phyloP scores from a whole-genome alignment of 192 early-diverging fungal species.

The Backusella circina region DNA sequence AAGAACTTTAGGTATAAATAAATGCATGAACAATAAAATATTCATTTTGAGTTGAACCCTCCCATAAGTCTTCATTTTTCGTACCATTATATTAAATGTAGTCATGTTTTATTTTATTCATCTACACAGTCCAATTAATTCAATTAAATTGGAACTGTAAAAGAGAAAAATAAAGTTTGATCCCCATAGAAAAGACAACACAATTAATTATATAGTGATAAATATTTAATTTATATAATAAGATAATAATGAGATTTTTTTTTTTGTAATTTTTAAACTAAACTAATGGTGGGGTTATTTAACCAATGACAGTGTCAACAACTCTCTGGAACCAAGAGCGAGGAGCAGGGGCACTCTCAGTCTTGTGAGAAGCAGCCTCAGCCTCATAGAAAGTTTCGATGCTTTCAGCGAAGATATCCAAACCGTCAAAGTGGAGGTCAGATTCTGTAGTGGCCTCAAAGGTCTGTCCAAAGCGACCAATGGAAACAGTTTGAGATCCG shows the following conservation, averaged over 20 bases:
- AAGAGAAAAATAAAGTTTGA: background rate
- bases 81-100: background rate
- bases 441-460: background rate
- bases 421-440: conserved; percentile 4
- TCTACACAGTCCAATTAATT: background rate
- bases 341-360: background rate
- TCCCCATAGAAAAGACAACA: background rate
- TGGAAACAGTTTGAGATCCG: conserved; percentile 9
- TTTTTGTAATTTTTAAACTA: background rate
- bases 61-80: background rate
- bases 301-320: conserved; percentile 1
- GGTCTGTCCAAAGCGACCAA: conserved; percentile 1
- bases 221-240: background rate
- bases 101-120: background rate
- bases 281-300: background rate
- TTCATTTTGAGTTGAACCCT: background rate
- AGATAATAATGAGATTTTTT: background rate
- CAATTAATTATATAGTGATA: background rate
- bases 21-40: background rate
- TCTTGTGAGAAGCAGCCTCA: background rate
- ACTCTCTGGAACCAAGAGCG: conserved; percentile 10
- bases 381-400: conserved; percentile 10
- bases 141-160: background rate
- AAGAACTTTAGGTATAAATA: conserved; percentile 20
- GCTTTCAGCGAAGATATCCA: conserved; percentile 18